phyloP scores from a whole-genome alignment of 768 basidiomycete genomes.

The Hortiboletus flavorubellus region DNA sequence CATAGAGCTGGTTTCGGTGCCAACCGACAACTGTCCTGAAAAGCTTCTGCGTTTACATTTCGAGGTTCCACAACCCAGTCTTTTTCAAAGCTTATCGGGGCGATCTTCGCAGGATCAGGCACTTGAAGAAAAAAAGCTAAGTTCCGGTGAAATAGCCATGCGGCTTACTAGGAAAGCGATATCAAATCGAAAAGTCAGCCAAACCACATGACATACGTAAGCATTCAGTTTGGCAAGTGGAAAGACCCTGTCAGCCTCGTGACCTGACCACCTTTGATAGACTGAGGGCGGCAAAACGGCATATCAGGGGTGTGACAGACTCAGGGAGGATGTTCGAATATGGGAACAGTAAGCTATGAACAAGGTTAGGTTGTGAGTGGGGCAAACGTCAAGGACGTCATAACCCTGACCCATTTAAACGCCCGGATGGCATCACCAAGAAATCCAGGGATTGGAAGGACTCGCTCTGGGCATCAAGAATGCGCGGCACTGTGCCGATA shows the following conservation, averaged over 20 bases:
- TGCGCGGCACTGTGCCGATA: slow-evolving; percentile 1
- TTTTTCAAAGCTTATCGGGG: slow-evolving; percentile 25
- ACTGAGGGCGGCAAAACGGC: neutral
- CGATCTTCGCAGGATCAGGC: slow-evolving; percentile 29
- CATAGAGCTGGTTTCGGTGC: slow-evolving; percentile 5
- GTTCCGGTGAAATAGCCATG: slow-evolving; percentile 18
- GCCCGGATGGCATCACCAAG: neutral
- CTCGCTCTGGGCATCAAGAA: slow-evolving; percentile 3
- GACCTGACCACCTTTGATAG: slow-evolving; percentile 2
- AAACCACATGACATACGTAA: slow-evolving; percentile 22
- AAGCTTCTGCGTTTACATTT: slow-evolving; percentile 1
- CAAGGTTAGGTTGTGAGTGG: slow-evolving; percentile 29
- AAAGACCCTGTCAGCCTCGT: slow-evolving; percentile 23
- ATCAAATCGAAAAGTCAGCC: slow-evolving; percentile 27
- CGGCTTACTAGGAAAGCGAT: slow-evolving; percentile 7
- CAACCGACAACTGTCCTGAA: neutral
- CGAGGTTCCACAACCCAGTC: neutral
- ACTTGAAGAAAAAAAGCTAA: slow-evolving; percentile 4
- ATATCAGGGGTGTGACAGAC: slow-evolving; percentile 16
- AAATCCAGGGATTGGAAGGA: slow-evolving; percentile 8
- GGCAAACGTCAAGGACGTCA: slow-evolving; percentile 19
- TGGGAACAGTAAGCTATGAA: slow-evolving; percentile 1
- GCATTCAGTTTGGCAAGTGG: slow-evolving; percentile 10
- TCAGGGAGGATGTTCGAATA: slow-evolving; percentile 13
- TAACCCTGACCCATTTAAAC: slow-evolving; percentile 24